Conservation (phyloP, 371 early-diverging fungal genomes). For the Coemansia sp. region DNA sequence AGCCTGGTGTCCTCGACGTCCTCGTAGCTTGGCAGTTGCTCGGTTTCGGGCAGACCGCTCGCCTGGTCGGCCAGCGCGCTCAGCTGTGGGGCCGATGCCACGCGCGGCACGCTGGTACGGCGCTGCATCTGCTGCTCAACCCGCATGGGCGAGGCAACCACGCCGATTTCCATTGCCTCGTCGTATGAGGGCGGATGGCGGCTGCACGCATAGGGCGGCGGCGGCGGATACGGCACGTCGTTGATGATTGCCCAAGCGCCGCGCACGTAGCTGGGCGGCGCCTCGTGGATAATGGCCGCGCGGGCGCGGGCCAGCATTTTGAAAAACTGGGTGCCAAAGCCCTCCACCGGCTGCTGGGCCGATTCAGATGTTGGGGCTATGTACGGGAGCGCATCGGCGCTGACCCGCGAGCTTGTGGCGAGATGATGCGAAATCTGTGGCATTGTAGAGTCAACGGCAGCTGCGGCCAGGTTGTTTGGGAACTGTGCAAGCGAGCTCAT, state of each 20-base stretch:
- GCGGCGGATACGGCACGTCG: slow-evolving; percentile 49
- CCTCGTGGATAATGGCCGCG: slow-evolving; percentile 11
- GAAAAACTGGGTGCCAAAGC: slow-evolving; percentile 23
- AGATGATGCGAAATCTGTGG: not conserved
- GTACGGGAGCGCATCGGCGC: not conserved
- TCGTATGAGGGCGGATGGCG: slow-evolving; percentile 48
- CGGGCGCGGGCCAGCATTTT: slow-evolving; percentile 31
- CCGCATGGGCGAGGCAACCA: slow-evolving; percentile 47
- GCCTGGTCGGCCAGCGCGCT: not conserved
- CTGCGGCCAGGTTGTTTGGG: not conserved
- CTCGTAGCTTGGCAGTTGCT: slow-evolving; percentile 19
- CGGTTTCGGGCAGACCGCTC: not conserved
- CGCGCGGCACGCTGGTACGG: slow-evolving; percentile 7
- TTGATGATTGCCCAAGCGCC: slow-evolving; percentile 48
- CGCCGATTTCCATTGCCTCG: slow-evolving; percentile 49
- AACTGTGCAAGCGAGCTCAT: not conserved
- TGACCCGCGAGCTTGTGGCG: not conserved
- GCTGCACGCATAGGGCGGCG: slow-evolving; percentile 48
- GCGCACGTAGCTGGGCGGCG: slow-evolving; percentile 33
- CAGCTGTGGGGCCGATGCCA: slow-evolving; percentile 30
- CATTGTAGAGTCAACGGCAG: not conserved
- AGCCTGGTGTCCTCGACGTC: slow-evolving; percentile 9
- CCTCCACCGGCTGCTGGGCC: not conserved
- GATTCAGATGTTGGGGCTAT: not conserved
- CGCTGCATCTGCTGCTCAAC: slow-evolving; percentile 41